Base-by-base conservation (phyloP, 495 filamentous ascomycete genomes). In the Penicillium soppii region DNA sequence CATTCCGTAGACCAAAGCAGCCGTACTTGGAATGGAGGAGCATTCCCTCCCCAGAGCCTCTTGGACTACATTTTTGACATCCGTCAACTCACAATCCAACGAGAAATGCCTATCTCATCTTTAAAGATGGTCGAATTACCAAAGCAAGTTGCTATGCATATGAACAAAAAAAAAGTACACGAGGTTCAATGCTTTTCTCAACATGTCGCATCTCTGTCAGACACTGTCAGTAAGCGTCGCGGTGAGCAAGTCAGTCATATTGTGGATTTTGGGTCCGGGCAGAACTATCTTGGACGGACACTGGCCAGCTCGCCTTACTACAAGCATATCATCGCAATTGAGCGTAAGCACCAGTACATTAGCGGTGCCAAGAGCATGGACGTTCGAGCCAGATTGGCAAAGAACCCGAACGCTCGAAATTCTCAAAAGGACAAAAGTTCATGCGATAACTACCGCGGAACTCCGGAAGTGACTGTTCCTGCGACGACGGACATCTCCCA, bases 111-210 rank as follows among this genome's bases (percentile, higher is more conserved):
- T 1, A 59, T 57, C 2, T 29, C 54, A 7, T 21, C 41, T 12
- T 23, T 44, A 32, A 51, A 63, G 61, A 56, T 52, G 79, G 58
- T 66, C 63, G 13, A 75, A 59, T 37, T 95, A 17, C 80, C 89
- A 7, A 73, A 80, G 33, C 80, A 86, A 59, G 77, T 96, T 21
- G 81, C 89, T 0, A 80, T 95, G 10, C 94, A 92, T 15, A 98
- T 98, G 94, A 96, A 90, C 50, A 78, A 84, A 22, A 98, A 98
- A 69, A 98, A 98, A 69, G 79, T 91, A 22, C 95, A 98, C 56
- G 94, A 98, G 72, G 94, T 87, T 5, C 69, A 80, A 27, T 71
- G 83, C 58, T 83, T 86, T 54, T 79, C 84, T 36, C 67, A 61
- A 37, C 95, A 85, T 58, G 75, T 88, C 49, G 62, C 76, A 57